Base-by-base conservation (phyloP, 192 early-diverging fungal species). In the Coemansia sp. region DNA sequence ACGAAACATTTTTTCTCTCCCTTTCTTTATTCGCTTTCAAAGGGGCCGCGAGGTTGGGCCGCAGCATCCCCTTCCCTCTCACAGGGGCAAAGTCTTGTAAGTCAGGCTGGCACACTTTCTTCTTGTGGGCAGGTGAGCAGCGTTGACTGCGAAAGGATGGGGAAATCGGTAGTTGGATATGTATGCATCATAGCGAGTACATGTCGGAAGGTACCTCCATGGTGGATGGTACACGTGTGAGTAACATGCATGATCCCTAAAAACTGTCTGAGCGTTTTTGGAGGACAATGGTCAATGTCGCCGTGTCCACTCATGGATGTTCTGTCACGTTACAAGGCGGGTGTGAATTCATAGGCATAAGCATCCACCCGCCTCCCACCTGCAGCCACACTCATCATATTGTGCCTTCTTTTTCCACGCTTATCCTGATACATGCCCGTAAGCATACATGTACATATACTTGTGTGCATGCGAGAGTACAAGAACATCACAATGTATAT, bases 381-480 rank as follows among this genome's bases (percentile, higher is more conserved):
- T 36, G 34, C 34, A 36, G 34, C 34, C 34, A 36, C 34, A 7
- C 34, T n/a, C 34, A 36, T 7, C 8, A 50, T 41, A 41, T 22
- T 50, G 47, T 50, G 47, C 47, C n/a, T 50, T n/a, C 40, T n/a
- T 46, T 46, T 46, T 7, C 18, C 47, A 20, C 20, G 20, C 47
- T 22, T 50, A 50, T 20, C 47, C 20, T 50, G 47, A 50, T 50
- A 18, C 6, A 20, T 50, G 47, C 9, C 47, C 18, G 20, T 55
- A 55, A 55, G 52, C 52, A 55, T 31, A 55, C 52, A 55, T 55
- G 52, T 55, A 55, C 52, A 55, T 55, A 55, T 22, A 52, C n/a
- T 31, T 55, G 52, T 4, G 18, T 18, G 15, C 40, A 62, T 61
- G 58, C 34, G 22, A 36, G 47, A 52, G 8, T 20, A 6, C 15